Evolutionary conservation across 2,329 filamentous ascomycete species (phyloP).

Genomic region (Metarhizium anisopliae): DNA sequence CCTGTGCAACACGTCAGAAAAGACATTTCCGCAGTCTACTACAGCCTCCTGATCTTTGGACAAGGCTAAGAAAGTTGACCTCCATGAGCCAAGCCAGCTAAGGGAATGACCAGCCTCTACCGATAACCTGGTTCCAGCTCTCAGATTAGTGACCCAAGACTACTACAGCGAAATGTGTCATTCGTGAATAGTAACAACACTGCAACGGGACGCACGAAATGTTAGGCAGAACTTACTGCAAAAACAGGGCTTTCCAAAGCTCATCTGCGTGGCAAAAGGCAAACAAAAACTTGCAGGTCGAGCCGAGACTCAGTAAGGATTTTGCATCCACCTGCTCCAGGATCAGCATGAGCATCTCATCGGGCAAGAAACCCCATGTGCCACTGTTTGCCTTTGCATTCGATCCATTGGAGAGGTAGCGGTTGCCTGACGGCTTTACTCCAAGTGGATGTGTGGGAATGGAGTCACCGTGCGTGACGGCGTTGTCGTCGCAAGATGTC

Average conservation of each 20-base stretch:
- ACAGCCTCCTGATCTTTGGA: conserved; percentile 38
- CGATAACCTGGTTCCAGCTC: conserved; percentile 13
- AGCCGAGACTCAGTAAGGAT: conserved; percentile 57
- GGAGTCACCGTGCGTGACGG: conserved; percentile 24
- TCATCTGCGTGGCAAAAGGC: conserved; percentile 80
- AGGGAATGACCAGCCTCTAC: conserved; percentile 22
- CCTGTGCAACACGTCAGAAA: conserved; percentile 81
- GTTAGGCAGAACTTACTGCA: conserved; percentile 58
- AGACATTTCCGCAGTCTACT: conserved; percentile 69
- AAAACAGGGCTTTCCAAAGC: conserved; percentile 77
- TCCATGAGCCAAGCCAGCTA: conserved; percentile 76
- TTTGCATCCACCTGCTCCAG: conserved; percentile 64
- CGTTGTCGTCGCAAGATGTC: not conserved
- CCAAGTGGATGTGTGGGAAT: conserved; percentile 75
- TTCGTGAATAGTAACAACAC: not conserved
- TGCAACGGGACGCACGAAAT: not conserved
- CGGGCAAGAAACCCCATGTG: conserved; percentile 58
- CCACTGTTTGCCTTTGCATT: conserved; percentile 63
- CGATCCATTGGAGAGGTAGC: conserved; percentile 53
- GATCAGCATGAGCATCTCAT: conserved; percentile 69
- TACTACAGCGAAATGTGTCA: not conserved
- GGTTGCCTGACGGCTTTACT: conserved; percentile 82
- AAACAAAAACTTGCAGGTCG: conserved; percentile 77
- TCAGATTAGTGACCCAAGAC: not conserved
- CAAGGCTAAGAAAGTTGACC: conserved; percentile 63